A percentile compares a stretch with the other conserved stretches of the same genome.
phyloP scores from a whole-genome alignment of 257 asterid species.

The Phtheirospermum japonicum region DNA sequence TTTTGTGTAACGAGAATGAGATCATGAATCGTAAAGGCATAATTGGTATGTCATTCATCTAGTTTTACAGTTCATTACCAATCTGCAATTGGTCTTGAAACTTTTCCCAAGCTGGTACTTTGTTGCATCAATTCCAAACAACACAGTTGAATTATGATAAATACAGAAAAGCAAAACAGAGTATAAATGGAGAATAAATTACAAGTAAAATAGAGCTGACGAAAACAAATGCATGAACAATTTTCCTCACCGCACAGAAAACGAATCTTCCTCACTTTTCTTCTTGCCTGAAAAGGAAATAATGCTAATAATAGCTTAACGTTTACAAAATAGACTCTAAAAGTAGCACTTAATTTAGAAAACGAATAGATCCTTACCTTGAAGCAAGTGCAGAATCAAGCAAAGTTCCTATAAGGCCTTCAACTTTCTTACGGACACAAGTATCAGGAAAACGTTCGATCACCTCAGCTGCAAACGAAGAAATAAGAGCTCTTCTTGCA shows the following conservation, averaged over 20 bases:
- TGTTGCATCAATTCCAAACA: too few species aligned
- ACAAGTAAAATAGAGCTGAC: neutral
- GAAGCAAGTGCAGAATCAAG: conserved; percentile 48
- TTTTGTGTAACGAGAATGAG: too few species aligned
- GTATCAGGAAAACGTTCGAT: conserved; percentile 50
- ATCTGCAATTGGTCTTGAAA: too few species aligned
- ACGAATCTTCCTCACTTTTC: conserved; percentile 15
- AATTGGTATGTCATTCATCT: too few species aligned
- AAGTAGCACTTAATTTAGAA: conserved; percentile 1
- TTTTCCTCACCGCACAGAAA: conserved; percentile 11
- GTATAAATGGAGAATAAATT: neutral
- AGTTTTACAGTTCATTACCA: too few species aligned
- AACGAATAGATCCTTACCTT: conserved; percentile 25
- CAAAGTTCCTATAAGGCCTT: conserved; percentile 46
- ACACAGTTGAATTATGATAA: too few species aligned
- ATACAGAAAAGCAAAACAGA: neutral
- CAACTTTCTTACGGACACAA: conserved; percentile 51
- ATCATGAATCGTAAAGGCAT: too few species aligned
- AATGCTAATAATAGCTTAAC: neutral
- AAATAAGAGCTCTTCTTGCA: conserved; percentile 81
- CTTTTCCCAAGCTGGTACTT: too few species aligned
- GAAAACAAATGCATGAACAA: conserved; percentile 1
- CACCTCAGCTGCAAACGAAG: conserved; percentile 91
- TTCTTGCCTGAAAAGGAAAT: conserved; percentile 26
- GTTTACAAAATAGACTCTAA: neutral